Percentiles rank a stretch among this genome's conserved stretches.
Evolutionary conservation across 2,329 filamentous ascomycete genomes (phyloP).

Genomic region (Verruconis gallopava): DNA sequence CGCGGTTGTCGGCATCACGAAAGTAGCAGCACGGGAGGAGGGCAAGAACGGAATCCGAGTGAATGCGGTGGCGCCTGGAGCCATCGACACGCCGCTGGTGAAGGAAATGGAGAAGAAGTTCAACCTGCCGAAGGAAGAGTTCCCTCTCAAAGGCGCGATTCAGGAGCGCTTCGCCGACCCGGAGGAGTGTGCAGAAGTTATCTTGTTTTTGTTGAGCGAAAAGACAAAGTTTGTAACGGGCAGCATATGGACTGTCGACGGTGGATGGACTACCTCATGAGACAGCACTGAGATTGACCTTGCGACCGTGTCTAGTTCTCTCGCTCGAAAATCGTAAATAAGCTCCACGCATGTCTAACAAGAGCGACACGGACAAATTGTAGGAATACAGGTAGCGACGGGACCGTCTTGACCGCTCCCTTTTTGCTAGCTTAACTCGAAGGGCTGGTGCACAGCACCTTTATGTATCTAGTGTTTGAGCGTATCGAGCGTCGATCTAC

Average conservation of each 20-base stretch:
- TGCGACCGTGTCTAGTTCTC: too few species aligned
- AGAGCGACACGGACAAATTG: too few species aligned
- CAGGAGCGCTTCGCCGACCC: constrained; percentile 11
- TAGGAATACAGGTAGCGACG: too few species aligned
- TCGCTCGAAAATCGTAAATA: too few species aligned
- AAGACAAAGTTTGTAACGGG: constrained; percentile 15
- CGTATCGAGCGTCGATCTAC: too few species aligned
- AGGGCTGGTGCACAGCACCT: too few species aligned
- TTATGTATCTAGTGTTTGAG: too few species aligned
- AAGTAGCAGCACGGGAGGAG: constrained; percentile 35
- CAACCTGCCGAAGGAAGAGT: not conserved
- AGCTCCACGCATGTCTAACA: too few species aligned
- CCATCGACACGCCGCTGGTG: not conserved
- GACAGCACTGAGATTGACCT: too few species aligned
- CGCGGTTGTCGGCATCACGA: constrained; percentile 22
- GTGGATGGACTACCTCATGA: too few species aligned
- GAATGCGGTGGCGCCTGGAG: constrained; percentile 35
- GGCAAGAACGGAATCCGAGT: constrained; percentile 38
- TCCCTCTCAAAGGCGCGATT: not conserved
- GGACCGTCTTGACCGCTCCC: too few species aligned
- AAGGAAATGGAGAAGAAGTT: not conserved
- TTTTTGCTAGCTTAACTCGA: too few species aligned
- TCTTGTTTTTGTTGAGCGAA: constrained; percentile 13
- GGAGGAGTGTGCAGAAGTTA: constrained; percentile 12
- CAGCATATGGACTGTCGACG: constrained; percentile 12